Conservation (phyloP, 306 rosid species). For the Medicago arabica region DNA sequence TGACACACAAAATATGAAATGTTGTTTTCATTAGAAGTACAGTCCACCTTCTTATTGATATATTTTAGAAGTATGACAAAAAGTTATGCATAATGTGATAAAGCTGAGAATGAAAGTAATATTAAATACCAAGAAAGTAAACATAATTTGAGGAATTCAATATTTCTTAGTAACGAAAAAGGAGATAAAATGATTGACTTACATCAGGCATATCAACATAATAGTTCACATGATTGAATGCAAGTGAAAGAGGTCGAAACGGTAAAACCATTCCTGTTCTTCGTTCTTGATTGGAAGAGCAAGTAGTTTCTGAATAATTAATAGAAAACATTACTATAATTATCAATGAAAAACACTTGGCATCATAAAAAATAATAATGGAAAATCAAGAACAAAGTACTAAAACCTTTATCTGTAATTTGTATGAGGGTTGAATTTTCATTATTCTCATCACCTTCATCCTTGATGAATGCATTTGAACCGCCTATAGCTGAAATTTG, state of each 20-base stretch:
- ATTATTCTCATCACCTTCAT: slow-evolving; percentile 41
- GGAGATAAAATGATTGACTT: slow-evolving; percentile 40
- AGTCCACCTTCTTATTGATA: background rate
- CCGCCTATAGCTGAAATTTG: slow-evolving; percentile 60
- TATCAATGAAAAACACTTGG: too few relatives aligned
- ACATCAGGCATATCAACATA: slow-evolving; percentile 83
- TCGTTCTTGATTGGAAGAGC: slow-evolving; percentile 3
- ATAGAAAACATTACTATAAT: too few relatives aligned
- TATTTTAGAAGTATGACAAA: background rate
- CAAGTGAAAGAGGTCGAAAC: slow-evolving; percentile 68
- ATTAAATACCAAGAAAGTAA: background rate
- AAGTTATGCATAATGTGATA: background rate
- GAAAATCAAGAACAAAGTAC: background rate
- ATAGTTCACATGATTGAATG: slow-evolving; percentile 73
- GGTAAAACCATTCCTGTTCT: slow-evolving; percentile 68
- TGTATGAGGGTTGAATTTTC: background rate
- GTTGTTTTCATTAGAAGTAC: background rate
- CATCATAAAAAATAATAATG: too few relatives aligned
- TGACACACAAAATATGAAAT: background rate
- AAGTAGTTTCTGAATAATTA: slow-evolving; percentile 13
- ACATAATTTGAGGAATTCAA: background rate
- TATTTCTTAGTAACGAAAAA: background rate
- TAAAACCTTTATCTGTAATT: background rate
- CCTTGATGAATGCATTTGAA: slow-evolving; percentile 48
- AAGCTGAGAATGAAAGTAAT: background rate